Evolutionary conservation across 2,329 filamentous ascomycete genomes (phyloP).

Genomic region (Stachybotrys chartarum): DNA sequence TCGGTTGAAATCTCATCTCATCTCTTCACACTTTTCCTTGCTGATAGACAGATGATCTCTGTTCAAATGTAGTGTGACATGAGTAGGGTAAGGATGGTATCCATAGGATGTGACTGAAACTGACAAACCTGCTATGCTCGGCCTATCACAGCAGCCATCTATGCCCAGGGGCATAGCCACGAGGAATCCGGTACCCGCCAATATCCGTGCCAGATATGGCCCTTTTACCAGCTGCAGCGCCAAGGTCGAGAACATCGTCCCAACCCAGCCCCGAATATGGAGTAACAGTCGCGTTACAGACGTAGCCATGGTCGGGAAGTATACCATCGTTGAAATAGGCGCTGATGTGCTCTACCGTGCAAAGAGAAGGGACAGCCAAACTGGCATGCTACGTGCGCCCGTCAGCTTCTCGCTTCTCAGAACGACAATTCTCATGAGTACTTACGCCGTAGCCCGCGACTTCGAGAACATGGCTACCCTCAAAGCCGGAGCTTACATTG

Average conservation of each 20-base stretch:
- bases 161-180: background rate
- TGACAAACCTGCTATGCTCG: background rate
- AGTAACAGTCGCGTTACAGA: background rate
- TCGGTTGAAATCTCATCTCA: too few species aligned
- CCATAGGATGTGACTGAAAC: background rate
- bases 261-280: background rate
- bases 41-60: too few species aligned
- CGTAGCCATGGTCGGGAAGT: background rate
- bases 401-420: background rate
- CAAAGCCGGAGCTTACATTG: slow-evolving; percentile 26
- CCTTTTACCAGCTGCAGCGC: background rate
- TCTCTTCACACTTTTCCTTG: too few species aligned
- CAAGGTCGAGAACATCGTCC: background rate
- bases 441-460: slow-evolving; percentile 28
- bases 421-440: slow-evolving; percentile 1
- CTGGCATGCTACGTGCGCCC: background rate
- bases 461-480: slow-evolving; percentile 28
- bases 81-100: too few species aligned
- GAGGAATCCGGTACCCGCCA: background rate
- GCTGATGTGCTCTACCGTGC: background rate
- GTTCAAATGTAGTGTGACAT: too few species aligned
- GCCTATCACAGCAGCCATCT: background rate
- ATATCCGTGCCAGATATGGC: background rate
- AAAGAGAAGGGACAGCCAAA: background rate
- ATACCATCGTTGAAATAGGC: background rate